These are phyloP conservation scores for Eremothecium gossypii DNA, from an alignment of 1,139 yeast genomes.

Conservation along the genomic window DNA sequence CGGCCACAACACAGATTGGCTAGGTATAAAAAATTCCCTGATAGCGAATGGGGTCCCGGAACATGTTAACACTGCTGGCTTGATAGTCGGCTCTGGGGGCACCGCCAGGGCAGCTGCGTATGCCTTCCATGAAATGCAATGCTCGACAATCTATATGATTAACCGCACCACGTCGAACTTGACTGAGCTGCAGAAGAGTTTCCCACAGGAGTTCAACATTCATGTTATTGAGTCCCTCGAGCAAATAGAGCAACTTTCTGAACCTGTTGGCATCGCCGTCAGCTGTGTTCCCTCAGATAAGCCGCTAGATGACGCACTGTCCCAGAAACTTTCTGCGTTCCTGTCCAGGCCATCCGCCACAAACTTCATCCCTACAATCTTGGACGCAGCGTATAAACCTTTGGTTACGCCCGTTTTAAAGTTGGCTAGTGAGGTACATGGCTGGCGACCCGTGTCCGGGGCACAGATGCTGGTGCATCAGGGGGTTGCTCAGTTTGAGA, in stretches of 20 bases:
- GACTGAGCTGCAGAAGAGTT: slow-evolving; percentile 45
- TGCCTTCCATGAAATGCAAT: slow-evolving; percentile 76
- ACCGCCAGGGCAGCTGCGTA: slow-evolving; percentile 92
- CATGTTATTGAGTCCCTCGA: slow-evolving; percentile 46
- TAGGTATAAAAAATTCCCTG: slow-evolving; percentile 72
- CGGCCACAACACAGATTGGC: slow-evolving; percentile 96
- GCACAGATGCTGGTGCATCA: slow-evolving; percentile 87
- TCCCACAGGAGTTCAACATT: slow-evolving; percentile 56
- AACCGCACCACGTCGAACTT: slow-evolving; percentile 73
- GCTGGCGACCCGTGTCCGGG: slow-evolving; percentile 78
- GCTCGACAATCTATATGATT: slow-evolving; percentile 62
- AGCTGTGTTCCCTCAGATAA: slow-evolving; percentile 87
- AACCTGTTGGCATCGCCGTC: slow-evolving; percentile 53
- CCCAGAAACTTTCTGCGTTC: slow-evolving; percentile 39
- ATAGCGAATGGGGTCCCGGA: slow-evolving; percentile 50
- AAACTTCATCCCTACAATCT: slow-evolving; percentile 42
- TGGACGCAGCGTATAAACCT: slow-evolving; percentile 95
- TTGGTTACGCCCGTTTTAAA: slow-evolving; percentile 75
- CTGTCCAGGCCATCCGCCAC: slow-evolving; percentile 33
- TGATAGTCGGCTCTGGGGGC: slow-evolving; percentile 95
- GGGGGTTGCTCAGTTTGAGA: slow-evolving; percentile 76
- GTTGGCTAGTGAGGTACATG: slow-evolving; percentile 49
- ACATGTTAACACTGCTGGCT: slow-evolving; percentile 37
- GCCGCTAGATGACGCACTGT: slow-evolving; percentile 50
- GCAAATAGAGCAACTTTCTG: slow-evolving; percentile 33